Percentiles rank a stretch among this genome's conserved stretches.
Evolutionary conservation across 2,329 filamentous ascomycete genomes (phyloP).

Genomic region (Sporothrix luriei): DNA sequence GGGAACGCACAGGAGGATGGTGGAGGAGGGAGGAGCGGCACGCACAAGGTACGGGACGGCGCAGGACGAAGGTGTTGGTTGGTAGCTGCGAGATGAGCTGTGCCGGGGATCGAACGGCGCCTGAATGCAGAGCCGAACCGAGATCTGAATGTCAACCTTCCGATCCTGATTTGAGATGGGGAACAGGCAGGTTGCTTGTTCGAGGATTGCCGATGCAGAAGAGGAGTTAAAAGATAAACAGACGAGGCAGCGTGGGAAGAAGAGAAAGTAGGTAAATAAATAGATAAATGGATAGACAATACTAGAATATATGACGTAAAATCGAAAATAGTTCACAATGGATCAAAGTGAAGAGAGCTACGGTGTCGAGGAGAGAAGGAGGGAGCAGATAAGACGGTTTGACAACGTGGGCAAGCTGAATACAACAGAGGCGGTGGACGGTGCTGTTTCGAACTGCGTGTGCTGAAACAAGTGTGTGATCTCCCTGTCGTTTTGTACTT

Average conservation of each 20-base stretch:
- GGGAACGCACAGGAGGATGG: not conserved
- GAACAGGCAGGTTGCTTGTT: not conserved
- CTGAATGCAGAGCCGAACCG: conserved; percentile 18
- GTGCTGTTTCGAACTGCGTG: conserved; percentile 24
- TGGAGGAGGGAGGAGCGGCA: not conserved
- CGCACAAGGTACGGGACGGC: not conserved
- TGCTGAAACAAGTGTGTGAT: conserved; percentile 29
- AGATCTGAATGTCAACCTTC: not conserved
- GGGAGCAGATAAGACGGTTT: not conserved
- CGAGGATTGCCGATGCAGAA: not conserved
- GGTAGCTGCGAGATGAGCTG: not conserved
- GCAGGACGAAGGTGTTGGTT: not conserved
- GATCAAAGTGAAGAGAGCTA: conserved; percentile 12
- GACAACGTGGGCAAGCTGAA: not conserved
- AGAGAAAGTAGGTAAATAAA: not conserved
- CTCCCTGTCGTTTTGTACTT: conserved; percentile 17
- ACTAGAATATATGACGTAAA: no score
- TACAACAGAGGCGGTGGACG: conserved; percentile 4
- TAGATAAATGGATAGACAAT: no score
- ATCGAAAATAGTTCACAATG: no score
- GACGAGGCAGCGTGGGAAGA: not conserved
- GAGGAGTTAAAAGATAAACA: not conserved
- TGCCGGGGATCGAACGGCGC: conserved; percentile 3
- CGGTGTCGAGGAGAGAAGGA: not conserved
- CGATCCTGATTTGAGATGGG: not conserved